Evolutionary conservation across 2,329 filamentous ascomycete genomes (phyloP), one percentile per base, ranked within the genome.

Genomic region (Alternaria triticina): DNA sequence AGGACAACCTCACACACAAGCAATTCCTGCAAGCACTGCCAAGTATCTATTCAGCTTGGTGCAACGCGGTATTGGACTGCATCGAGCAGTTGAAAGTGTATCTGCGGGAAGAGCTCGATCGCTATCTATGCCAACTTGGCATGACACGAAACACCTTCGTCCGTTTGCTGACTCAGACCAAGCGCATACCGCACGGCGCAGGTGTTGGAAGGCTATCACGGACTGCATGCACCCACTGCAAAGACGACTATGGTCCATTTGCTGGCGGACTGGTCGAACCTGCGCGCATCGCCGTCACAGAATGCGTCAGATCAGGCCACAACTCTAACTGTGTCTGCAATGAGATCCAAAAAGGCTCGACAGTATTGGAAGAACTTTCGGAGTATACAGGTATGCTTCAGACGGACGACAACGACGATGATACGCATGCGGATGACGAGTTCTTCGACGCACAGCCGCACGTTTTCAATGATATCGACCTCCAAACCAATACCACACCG

Each of bases 11-110:
- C 13, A 40, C 64, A 20, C 61, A 65, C 3, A 54, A 9, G 12
- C 51, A 67, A 12, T 67, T 52, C 9, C 20, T 69, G 23, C 59
- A 65, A 30, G 59, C 59, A 6, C 43, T 63, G 6, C 66, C 66
- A 1, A 57, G n/a, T 15, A 59, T 67, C 4, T 69, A 69, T n/a
- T 47, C 57, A 47, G 59, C 66, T n/a, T 69, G 64, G 64, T 69
- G 64, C 9, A 52, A 56, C 46, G 57, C 59, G 13, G 40, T 65
- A 3, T 40, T 67, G 12, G 57, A 67, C 15, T 46, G 45, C 8
- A 54, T 67, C 4, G 66, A 69, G 25, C 36, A 36, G 28, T 9
- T 55, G n/a, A 15, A 27, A 33, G 27, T 9, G 9, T 47, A 56
- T 6, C 7, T 47, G 54, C 33, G 25, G 0, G 25, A 50, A 50